Percentiles rank a stretch among this genome's conserved stretches.
These are phyloP conservation scores for Trichoderma asperelloides DNA, from an alignment of 495 filamentous ascomycete species.

Conservation along the genomic window DNA sequence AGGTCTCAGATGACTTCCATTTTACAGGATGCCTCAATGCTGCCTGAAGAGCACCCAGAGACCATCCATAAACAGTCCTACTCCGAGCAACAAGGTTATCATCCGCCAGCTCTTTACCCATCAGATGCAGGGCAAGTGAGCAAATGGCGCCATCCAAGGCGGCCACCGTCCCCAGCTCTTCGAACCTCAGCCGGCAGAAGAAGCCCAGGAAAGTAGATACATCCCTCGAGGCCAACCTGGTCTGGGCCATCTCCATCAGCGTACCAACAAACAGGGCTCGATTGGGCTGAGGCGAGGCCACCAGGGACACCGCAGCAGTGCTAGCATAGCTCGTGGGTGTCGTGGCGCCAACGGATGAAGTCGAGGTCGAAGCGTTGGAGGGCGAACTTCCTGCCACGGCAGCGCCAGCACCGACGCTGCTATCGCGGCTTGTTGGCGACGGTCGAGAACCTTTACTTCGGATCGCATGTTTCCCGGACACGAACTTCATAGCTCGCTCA, in stretches of 20 bases:
- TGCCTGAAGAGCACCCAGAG: constrained; percentile 14
- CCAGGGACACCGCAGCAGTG: not conserved
- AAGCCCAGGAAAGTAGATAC: constrained; percentile 12
- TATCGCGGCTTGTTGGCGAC: not conserved
- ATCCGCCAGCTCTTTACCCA: constrained; percentile 12
- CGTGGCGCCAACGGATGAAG: not conserved
- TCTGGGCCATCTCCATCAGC: constrained; percentile 13
- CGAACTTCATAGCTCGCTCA: constrained; percentile 17
- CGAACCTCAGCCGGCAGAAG: constrained; percentile 12
- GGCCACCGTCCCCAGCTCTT: constrained; percentile 12
- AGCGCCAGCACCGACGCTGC: not conserved
- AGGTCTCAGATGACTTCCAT: constrained; percentile 17
- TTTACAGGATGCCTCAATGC: constrained; percentile 14
- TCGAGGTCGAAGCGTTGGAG: not conserved
- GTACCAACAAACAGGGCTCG: constrained; percentile 13
- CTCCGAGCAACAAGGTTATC: constrained; percentile 11
- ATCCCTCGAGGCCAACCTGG: not conserved
- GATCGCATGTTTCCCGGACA: constrained; percentile 15
- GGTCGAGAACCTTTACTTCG: not conserved
- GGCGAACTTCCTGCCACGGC: not conserved
- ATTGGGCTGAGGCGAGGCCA: constrained; percentile 8
- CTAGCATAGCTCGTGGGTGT: not conserved
- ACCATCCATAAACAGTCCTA: constrained; percentile 16
- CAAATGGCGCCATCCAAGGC: constrained; percentile 16
- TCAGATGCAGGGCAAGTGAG: constrained; percentile 14